Evolutionary conservation across 495 filamentous ascomycete species (phyloP).

Genomic region (Xylaria acuta): DNA sequence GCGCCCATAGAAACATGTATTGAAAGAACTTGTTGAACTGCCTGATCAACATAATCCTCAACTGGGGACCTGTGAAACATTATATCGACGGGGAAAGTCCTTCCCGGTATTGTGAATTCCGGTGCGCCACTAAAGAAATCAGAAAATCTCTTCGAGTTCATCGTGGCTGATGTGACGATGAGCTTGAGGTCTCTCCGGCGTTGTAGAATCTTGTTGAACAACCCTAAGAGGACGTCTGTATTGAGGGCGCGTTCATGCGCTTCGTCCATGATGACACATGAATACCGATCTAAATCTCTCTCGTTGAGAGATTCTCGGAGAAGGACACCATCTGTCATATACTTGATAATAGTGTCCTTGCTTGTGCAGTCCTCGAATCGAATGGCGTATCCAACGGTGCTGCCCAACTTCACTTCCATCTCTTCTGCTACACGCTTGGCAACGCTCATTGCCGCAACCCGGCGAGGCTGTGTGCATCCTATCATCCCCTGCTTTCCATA

Average conservation of each 20-base stretch:
- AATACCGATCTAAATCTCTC: constrained; percentile 92
- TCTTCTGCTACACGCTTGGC: constrained; percentile 98
- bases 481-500: constrained; percentile 88
- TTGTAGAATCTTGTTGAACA: constrained; percentile 95
- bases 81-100: constrained; percentile 96
- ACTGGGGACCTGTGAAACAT: constrained; percentile 95
- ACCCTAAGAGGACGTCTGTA: constrained; percentile 95
- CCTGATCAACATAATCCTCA: constrained; percentile 97
- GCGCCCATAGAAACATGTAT: constrained; percentile 92
- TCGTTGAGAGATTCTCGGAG: constrained; percentile 92
- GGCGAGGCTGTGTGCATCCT: constrained; percentile 91
- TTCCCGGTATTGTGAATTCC: constrained; percentile 94
- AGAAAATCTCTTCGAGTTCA: constrained; percentile 97
- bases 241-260: constrained; percentile 97
- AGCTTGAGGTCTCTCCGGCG: constrained; percentile 90
- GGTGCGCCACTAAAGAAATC: constrained; percentile 98
- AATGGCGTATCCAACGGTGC: constrained; percentile 93
- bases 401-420: constrained; percentile 95
- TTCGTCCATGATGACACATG: constrained; percentile 99
- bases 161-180: constrained; percentile 97
- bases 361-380: constrained; percentile 99
- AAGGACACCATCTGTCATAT: constrained; percentile 98
- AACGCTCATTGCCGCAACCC: constrained; percentile 98
- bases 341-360: constrained; percentile 94
- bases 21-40: constrained; percentile 95